Percentiles rank a stretch among this genome's conserved stretches.
Evolutionary conservation across 2,329 filamentous ascomycete genomes (phyloP).

Genomic region (Exophiala xenobiotica): DNA sequence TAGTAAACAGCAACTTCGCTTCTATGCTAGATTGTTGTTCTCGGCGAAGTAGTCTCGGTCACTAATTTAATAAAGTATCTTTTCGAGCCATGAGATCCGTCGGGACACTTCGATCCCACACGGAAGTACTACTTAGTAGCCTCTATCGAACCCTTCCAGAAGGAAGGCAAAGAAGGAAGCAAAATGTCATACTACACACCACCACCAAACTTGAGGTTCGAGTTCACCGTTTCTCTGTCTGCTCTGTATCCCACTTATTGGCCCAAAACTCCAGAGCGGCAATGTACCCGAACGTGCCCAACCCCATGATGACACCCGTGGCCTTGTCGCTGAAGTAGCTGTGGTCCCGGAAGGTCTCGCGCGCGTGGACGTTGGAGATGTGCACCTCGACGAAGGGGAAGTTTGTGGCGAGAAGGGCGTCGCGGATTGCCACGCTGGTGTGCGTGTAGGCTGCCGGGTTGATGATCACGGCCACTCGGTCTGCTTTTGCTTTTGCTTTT

Average conservation of each 20-base stretch:
- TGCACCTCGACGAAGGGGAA: slow-evolving; percentile 79
- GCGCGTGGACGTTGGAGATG: slow-evolving; percentile 69
- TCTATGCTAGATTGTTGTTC: no score
- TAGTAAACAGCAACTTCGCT: no score
- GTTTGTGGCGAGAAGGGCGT: slow-evolving; percentile 66
- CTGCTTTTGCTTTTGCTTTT: no score
- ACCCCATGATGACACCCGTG: slow-evolving; percentile 67
- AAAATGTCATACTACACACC: no score
- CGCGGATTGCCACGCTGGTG: slow-evolving; percentile 72
- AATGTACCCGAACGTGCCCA: slow-evolving; percentile 63
- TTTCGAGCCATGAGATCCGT: no score
- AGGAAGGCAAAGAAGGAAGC: no score
- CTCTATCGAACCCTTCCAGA: no score
- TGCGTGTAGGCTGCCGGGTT: slow-evolving; percentile 76
- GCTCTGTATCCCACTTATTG: slow-evolving; percentile 36
- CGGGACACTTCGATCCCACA: no score
- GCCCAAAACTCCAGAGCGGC: slow-evolving; percentile 57
- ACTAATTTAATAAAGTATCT: no score
- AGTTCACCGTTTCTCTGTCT: neutral
- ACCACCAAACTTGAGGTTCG: no score
- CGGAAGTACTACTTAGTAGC: no score
- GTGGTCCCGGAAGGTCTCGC: slow-evolving; percentile 67
- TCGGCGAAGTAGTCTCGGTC: no score
- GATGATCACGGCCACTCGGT: slow-evolving; percentile 62
- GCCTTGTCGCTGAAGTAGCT: slow-evolving; percentile 77